Base-by-base conservation (phyloP, 179 eudicot species). In the Drosera spatulata region DNA sequence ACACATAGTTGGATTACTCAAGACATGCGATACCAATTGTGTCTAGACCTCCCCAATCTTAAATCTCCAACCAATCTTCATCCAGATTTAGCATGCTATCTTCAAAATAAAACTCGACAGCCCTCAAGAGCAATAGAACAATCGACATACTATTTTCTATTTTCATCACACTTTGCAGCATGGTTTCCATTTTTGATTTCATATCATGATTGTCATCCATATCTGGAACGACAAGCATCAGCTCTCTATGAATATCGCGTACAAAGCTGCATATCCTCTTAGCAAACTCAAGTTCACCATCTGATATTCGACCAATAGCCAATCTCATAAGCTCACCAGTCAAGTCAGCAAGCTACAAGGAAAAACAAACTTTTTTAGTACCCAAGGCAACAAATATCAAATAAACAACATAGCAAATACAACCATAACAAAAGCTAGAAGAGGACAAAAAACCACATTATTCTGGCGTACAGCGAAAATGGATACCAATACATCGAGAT, bases 301-400 rank as follows among this genome's bases (percentile, higher is more conserved):
- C 96, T 13, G 98, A 91, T 74, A 91, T 84, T 61, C 96, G 86
- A 61, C 96, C 78, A 58, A 88, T 88, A 13, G 98, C 98, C 70
- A 88, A 68, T 73, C 98, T 84, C 98, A 91, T 91, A 60, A 91
- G 71, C 86, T 91, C 98, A 50, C 98, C 98, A 3, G 98, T 91
- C 79, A 91, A 77, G 73, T 91, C 98, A 3, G 96, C 91, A 73
- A 91, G 85, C 98, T 91, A 14, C 39, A 60, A 10, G 60, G 55
- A 50, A 54, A 61, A 48, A 4, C 4, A 50, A 7, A 50, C 11
- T 10, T 11, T 11, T 9, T 50, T 41, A 44, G 5, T 54, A 38
- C 39, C 22, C 15, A 38, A 14, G 10, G 33, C 44, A 45, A 33
- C 53, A 50, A 12, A 50, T 22, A 0, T 22, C 33, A 22, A 22